Evolutionary conservation across 805 yeast species (phyloP).

Genomic region (Barnettozyma salicaria): DNA sequence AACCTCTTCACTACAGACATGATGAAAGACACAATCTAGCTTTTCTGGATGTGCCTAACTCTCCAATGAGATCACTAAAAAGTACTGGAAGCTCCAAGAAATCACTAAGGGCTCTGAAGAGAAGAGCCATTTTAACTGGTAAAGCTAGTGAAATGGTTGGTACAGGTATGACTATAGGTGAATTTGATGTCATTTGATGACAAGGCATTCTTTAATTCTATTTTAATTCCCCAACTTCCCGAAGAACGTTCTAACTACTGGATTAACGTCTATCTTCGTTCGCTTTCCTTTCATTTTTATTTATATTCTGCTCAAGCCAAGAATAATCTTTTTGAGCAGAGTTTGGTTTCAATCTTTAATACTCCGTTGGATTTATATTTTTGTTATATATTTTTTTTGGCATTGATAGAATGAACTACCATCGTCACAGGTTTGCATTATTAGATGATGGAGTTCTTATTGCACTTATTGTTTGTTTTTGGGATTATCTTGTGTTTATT

Average conservation of each 20-base stretch:
- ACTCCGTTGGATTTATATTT: too few relatives aligned
- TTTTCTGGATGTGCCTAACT: slow-evolving; percentile 26
- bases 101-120: slow-evolving; percentile 23
- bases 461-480: too few relatives aligned
- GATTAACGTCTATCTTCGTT: slow-evolving; percentile 1
- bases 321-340: too few relatives aligned
- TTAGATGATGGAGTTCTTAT: too few relatives aligned
- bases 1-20: slow-evolving; percentile 25
- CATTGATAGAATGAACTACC: too few relatives aligned
- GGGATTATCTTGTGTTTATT: too few relatives aligned
- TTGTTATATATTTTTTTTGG: too few relatives aligned
- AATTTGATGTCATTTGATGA: slow-evolving; percentile 17
- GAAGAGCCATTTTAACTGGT: slow-evolving; percentile 27
- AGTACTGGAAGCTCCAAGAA: slow-evolving; percentile 5
- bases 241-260: too few relatives aligned
- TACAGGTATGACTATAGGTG: slow-evolving; percentile 24
- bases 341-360: too few relatives aligned
- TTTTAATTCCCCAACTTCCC: neutral
- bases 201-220: neutral
- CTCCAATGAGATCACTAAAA: slow-evolving; percentile 22
- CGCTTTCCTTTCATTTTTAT: neutral
- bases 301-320: too few relatives aligned
- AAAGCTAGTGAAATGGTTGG: slow-evolving; percentile 29
- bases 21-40: slow-evolving; percentile 27
- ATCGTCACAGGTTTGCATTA: too few relatives aligned